Base-by-base conservation (phyloP, 2,329 filamentous ascomycete genomes). In the Cercospora zeae-maydis region DNA sequence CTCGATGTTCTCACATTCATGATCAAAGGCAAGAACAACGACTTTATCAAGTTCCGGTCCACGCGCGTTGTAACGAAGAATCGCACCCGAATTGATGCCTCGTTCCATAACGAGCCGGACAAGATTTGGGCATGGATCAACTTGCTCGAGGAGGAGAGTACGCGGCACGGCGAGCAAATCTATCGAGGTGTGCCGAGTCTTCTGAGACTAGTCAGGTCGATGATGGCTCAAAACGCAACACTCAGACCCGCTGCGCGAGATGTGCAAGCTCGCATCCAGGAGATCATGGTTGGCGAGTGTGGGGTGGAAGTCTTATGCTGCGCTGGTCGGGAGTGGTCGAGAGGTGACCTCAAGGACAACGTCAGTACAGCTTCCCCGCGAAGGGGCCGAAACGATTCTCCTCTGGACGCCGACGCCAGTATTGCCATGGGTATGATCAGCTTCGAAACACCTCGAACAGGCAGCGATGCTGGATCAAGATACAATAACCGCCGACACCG, bases 121-220 rank as follows among this genome's bases (percentile, higher is more conserved):
- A 88, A 89, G 73, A 82, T 91, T 1, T 84, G 88, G 66, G 80
- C 80, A 13, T 92, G 89, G 89, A 88, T 90, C 78, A 77, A 85
- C 84, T 5, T 75, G 68, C 63, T 74, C 1, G 60, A 69, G 19
- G 67, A 69, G 6, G 73, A 73, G 30, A 70, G 68, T 42, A 55
- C 57, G 14, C 47, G 63, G 8, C 63, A 67, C 14, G 60, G 70
- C 65, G 67, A 70, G n/a, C 60, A 61, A 8, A n/a, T 79, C 75
- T 73, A 66, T 39, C 74, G 75, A 5, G 77, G 75, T 11, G 66
- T 82, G 2, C 78, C 78, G 3, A 73, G 75, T 10, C 71, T 82
- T 7, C 58, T 82, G 34, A 67, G 70, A 5, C 62, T 82, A n/a
- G 66, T 80, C 27, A 73, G 75, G 37, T 71, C 66, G 16, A 82